These are phyloP conservation scores for Papiliotrema terrestris DNA, from an alignment of 1,284 basidiomycete species.

Conservation along the genomic window DNA sequence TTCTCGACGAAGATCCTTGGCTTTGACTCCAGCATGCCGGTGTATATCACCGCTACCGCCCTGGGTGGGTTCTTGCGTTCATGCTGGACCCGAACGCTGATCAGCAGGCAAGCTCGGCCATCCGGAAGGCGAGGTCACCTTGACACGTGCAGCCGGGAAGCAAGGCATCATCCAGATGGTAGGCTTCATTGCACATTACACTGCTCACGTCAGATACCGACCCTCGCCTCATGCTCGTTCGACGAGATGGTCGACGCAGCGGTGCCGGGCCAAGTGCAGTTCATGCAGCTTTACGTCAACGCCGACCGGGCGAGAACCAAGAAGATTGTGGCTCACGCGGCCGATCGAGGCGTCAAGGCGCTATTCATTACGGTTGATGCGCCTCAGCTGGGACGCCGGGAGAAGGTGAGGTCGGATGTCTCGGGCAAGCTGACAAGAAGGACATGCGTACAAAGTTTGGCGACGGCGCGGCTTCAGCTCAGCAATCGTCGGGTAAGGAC, in stretches of 20 bases:
- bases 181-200: slow-evolving; percentile 9
- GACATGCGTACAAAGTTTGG: slow-evolving; percentile 92
- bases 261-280: slow-evolving; percentile 67
- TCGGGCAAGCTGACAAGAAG: slow-evolving; percentile 40
- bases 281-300: slow-evolving; percentile 84
- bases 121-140: slow-evolving; percentile 81
- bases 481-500: slow-evolving; percentile 57
- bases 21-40: slow-evolving; percentile 66
- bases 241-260: slow-evolving; percentile 84
- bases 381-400: slow-evolving; percentile 82
- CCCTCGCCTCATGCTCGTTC: slow-evolving; percentile 81
- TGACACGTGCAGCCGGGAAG: slow-evolving; percentile 79
- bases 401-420: slow-evolving; percentile 57
- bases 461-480: slow-evolving; percentile 71
- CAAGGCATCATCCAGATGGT: slow-evolving; percentile 86
- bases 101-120: slow-evolving; percentile 84
- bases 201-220: slow-evolving; percentile 58
- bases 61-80: slow-evolving; percentile 15
- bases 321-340: slow-evolving; percentile 78
- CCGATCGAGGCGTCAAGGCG: slow-evolving; percentile 72
- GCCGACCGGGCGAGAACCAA: slow-evolving; percentile 75
- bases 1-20: slow-evolving; percentile 78
- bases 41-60: slow-evolving; percentile 61
- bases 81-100: neutral
- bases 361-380: slow-evolving; percentile 92